Base-by-base conservation (phyloP, 2,329 filamentous ascomycete species). In the Ophiostoma quercus region DNA sequence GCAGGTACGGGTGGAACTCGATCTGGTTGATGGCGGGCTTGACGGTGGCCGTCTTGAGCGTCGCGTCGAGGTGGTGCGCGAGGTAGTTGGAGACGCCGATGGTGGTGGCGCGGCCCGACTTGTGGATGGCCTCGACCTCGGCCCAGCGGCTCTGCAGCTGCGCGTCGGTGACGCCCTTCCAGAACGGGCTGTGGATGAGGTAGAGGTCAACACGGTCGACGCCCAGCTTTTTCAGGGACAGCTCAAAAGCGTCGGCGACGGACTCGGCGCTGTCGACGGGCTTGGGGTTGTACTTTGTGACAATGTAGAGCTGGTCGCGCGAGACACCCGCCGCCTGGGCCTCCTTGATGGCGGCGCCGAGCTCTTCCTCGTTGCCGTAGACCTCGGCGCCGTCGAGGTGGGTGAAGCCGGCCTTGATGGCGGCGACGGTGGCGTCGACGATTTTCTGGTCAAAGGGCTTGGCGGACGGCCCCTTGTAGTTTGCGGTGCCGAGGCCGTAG, bases 51-150 rank as follows among this genome's bases (percentile, higher is more conserved):
- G 87, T 86, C 76, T 84, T 77, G 1, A 89, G 80, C 60, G 89
- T 76, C 2, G 79, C 75, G 76, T 89, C 84, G 25, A 90, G 78
- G 73, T 90, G 80, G 62, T 79, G 76, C 74, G 83, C 79, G 41
- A 85, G 75, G 76, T 90, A 94, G 81, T 94, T 95, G 75, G 89
- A 92, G 16, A 95, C 88, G 68, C 92, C 92, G 74, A 95, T 92
- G 70, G 88, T 87, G 73, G 83, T 84, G 67, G 87, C 88, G 72
- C 85, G 85, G 72, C 90, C 90, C 1, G 85, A 84, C 63, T 85
- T 85, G 76, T 88, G 84, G 82, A 94, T 87, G 39, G 85, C 86
- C 75, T 90, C 87, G 74, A 89, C 76, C 69, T 86, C 82, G 57
- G 84, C 82, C 87, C 87, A 90, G 71, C 82, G 81, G 63, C 78